These are phyloP conservation scores for Populus trichocarpa DNA, from an alignment of 441 rosid genomes.

Conservation along the genomic window DNA sequence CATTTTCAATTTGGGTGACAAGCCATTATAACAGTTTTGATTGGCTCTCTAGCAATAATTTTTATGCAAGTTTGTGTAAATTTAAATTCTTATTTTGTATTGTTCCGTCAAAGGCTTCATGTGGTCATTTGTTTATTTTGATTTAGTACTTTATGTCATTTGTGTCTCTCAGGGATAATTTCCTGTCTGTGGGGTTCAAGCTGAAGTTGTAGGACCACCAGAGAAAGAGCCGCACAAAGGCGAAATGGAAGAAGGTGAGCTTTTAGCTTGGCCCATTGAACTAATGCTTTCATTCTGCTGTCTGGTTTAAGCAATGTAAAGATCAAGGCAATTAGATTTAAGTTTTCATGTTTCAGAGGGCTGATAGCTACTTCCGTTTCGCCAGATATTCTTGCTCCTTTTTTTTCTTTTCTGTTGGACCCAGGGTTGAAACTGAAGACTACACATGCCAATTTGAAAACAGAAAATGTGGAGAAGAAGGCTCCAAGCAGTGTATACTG, in stretches of 20 bases:
- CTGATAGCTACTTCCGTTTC: not conserved
- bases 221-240: not conserved
- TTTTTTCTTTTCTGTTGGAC: not conserved
- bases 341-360: not conserved
- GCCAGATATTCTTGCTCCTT: not conserved
- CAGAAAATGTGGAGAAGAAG: not conserved
- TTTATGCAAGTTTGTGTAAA: not conserved
- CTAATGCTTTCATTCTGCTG: not conserved
- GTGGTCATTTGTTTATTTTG: not conserved
- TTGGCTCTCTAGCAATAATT: not conserved
- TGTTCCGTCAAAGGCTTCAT: not conserved
- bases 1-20: not conserved
- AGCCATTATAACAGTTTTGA: not conserved
- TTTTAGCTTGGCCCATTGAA: not conserved
- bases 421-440: not conserved
- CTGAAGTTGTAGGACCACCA: slow-evolving; percentile 33
- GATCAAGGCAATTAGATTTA: not conserved
- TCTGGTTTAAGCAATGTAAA: not conserved
- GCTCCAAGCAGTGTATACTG: not conserved
- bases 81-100: not conserved
- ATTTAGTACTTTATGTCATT: not conserved
- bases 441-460: not conserved
- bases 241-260: not conserved
- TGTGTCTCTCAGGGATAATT: slow-evolving; percentile 43
- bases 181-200: slow-evolving; percentile 36